A percentile compares a stretch with the other conserved stretches of the same genome.
Conservation (phyloP, 306 rosid genomes). For the Ammopiptanthus mongolicus region DNA sequence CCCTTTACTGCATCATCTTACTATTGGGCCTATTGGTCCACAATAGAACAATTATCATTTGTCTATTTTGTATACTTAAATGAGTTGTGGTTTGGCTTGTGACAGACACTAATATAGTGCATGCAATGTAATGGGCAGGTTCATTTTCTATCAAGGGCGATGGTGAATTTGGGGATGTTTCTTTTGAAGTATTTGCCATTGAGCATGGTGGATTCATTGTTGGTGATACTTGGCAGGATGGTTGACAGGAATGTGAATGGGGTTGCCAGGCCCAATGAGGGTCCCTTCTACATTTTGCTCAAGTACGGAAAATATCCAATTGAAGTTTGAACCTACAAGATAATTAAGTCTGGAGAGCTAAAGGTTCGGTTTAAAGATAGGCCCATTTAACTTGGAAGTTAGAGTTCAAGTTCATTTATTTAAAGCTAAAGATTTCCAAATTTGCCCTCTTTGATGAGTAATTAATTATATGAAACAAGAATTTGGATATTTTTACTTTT, state of each 20-base stretch:
- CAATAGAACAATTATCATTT: too few species aligned
- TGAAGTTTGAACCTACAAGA: conserved; percentile 41
- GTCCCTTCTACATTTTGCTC: conserved; percentile 61
- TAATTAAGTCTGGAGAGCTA: conserved; percentile 50
- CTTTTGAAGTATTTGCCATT: conserved; percentile 44
- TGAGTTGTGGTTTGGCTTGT: background rate
- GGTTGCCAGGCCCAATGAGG: conserved; percentile 52
- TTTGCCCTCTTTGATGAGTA: background rate
- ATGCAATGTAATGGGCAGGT: conserved; percentile 28
- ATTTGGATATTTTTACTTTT: too few species aligned
- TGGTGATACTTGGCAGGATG: conserved; percentile 46
- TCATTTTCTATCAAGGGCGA: conserved; percentile 52
- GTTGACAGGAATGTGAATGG: conserved; percentile 53
- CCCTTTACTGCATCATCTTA: too few species aligned
- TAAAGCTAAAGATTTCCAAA: background rate
- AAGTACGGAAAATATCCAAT: conserved; percentile 66
- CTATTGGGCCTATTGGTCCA: too few species aligned
- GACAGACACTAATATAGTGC: background rate
- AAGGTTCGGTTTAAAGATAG: conserved; percentile 37
- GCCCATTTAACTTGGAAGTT: background rate
- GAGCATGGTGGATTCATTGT: conserved; percentile 41
- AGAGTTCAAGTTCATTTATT: background rate
- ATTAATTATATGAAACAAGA: too few species aligned
- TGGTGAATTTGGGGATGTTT: conserved; percentile 35
- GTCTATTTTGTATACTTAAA: background rate